These are phyloP conservation scores for Medicago ruthenica DNA, from an alignment of 306 rosid genomes.

Conservation along the genomic window DNA sequence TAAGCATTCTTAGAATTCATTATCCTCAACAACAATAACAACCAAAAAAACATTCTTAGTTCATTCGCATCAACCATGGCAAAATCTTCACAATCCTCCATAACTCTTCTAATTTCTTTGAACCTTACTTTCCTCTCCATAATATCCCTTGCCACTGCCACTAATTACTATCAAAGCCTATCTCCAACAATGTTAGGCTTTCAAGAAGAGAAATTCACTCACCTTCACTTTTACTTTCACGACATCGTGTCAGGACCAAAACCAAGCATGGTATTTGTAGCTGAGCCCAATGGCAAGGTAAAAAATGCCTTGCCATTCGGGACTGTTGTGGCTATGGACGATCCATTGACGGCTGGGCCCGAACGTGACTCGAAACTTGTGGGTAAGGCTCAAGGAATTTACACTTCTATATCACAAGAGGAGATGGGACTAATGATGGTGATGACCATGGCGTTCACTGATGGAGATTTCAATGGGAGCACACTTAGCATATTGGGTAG, in stretches of 20 bases:
- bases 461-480: conserved; percentile 63
- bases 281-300: conserved; percentile 46
- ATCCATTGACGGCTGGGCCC: conserved; percentile 52
- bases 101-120: neutral
- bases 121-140: conserved; percentile 13
- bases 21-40: no score
- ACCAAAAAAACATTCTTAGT: neutral
- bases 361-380: conserved; percentile 46
- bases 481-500: conserved; percentile 53
- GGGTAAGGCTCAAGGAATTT: conserved; percentile 67
- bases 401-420: conserved; percentile 27
- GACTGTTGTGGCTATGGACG: conserved; percentile 48
- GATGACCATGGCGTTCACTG: conserved; percentile 48
- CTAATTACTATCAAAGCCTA: conserved; percentile 36
- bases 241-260: conserved; percentile 55
- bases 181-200: conserved; percentile 43
- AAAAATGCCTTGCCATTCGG: conserved; percentile 48
- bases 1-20: no score
- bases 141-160: neutral
- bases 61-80: conserved; percentile 19
- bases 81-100: neutral
- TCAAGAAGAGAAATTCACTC: conserved; percentile 55
- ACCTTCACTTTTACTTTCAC: conserved; percentile 72
- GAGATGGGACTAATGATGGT: conserved; percentile 51
- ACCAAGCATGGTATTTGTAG: conserved; percentile 49